phyloP scores from a whole-genome alignment of 2,329 filamentous ascomycete genomes.

The Ophiostoma novo-ulmi region DNA sequence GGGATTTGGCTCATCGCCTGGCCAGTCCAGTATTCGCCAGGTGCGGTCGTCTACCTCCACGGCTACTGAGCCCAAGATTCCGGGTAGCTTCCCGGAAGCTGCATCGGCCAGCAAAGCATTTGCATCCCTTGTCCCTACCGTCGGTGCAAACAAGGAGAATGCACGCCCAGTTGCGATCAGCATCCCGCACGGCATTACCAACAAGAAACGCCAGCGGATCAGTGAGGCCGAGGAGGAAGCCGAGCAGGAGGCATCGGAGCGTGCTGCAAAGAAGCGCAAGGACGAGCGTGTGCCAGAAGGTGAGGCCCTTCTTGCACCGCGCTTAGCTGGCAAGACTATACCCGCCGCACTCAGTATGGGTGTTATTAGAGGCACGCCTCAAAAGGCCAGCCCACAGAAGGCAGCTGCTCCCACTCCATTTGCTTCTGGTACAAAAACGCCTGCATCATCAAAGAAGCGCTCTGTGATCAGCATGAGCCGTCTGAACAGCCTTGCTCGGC shows the following conservation, averaged over 20 bases:
- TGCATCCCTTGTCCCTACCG: slow-evolving; percentile 25
- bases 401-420: slow-evolving; percentile 26
- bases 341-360: neutral
- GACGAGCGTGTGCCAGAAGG: slow-evolving; percentile 46
- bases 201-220: slow-evolving; percentile 61
- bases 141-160: slow-evolving; percentile 52
- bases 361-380: slow-evolving; percentile 15
- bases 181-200: slow-evolving; percentile 56
- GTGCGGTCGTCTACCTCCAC: slow-evolving; percentile 50
- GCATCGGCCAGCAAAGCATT: slow-evolving; percentile 37
- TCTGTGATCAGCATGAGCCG: slow-evolving; percentile 52
- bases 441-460: slow-evolving; percentile 51
- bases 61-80: slow-evolving; percentile 32
- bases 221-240: slow-evolving; percentile 53
- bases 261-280: slow-evolving; percentile 56
- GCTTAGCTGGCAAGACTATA: slow-evolving; percentile 34
- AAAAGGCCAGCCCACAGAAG: slow-evolving; percentile 31
- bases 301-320: slow-evolving; percentile 49
- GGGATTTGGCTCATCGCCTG: slow-evolving; percentile 53
- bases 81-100: slow-evolving; percentile 49
- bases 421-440: slow-evolving; percentile 28
- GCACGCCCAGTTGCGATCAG: slow-evolving; percentile 41
- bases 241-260: slow-evolving; percentile 44
- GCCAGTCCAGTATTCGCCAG: slow-evolving; percentile 57
- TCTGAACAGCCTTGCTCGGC: slow-evolving; percentile 56